Conservation (phyloP, 306 rosid genomes). For the Prinsepia uniflora region DNA sequence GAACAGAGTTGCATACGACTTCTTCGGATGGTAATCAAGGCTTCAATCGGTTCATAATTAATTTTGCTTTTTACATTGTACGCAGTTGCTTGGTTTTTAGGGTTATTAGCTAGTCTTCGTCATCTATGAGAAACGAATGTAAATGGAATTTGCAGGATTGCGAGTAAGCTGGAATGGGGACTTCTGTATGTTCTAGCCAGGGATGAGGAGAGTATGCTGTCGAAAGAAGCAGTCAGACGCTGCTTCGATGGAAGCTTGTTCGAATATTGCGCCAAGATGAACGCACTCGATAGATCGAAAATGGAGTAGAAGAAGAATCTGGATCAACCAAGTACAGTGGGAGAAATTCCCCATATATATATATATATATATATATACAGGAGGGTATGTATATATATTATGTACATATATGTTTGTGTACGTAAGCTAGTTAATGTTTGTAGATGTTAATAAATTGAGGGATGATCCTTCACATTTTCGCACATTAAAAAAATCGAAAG, state of each 20-base stretch:
- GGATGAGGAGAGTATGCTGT: conserved; percentile 61
- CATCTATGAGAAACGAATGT: not conserved
- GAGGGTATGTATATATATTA: no score
- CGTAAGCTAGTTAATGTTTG: not conserved
- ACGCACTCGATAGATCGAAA: conserved; percentile 28
- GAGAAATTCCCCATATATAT: not conserved
- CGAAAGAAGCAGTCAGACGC: conserved; percentile 79
- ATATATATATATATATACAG: not conserved
- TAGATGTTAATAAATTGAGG: conserved; percentile 1
- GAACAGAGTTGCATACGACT: conserved; percentile 55
- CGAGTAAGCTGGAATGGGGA: conserved; percentile 68
- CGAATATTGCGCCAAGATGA: conserved; percentile 70
- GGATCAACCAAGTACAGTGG: not conserved
- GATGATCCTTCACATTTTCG: not conserved
- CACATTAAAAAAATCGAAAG: not conserved
- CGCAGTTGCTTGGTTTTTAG: no score
- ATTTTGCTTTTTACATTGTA: no score
- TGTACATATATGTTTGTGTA: not conserved
- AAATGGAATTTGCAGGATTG: conserved; percentile 38
- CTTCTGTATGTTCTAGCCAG: conserved; percentile 58
- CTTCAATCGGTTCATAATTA: no score
- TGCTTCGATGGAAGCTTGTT: conserved; percentile 79
- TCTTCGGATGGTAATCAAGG: conserved; percentile 57
- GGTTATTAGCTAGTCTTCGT: not conserved
- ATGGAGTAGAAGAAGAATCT: conserved; percentile 29